Evolutionary conservation across 2,329 filamentous ascomycete species (phyloP).

Genomic region (Pseudogymnoascus sp.): DNA sequence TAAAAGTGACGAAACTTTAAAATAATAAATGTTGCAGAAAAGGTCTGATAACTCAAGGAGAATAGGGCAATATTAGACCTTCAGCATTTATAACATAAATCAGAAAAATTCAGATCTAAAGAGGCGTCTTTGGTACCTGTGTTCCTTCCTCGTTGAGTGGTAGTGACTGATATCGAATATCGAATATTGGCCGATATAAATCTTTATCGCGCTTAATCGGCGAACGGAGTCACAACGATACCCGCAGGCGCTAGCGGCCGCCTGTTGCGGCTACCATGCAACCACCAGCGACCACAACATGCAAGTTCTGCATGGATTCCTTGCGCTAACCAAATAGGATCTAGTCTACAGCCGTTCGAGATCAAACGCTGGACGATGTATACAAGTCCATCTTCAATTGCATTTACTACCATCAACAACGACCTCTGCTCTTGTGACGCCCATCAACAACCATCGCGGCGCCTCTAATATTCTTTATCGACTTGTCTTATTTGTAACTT

Average conservation of each 20-base stretch:
- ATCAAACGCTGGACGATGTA: constrained; percentile 9
- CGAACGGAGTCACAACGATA: constrained; percentile 1
- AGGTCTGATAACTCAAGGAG: neutral
- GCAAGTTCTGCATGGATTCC: neutral
- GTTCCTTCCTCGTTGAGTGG: neutral
- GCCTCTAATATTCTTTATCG: neutral
- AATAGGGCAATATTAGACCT: neutral
- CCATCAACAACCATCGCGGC: constrained; percentile 8
- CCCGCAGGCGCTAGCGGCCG: constrained; percentile 2
- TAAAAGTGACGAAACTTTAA: neutral
- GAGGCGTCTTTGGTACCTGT: neutral
- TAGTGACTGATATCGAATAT: neutral
- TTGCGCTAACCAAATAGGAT: neutral
- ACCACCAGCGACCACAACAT: constrained; percentile 8
- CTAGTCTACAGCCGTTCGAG: constrained; percentile 5
- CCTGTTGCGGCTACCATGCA: constrained; percentile 5
- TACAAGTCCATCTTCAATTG: constrained; percentile 8
- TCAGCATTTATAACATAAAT: neutral
- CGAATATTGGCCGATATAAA: neutral
- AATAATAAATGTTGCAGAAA: neutral
- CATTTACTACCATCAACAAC: neutral
- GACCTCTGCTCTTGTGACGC: neutral
- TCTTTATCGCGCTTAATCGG: constrained; percentile 8
- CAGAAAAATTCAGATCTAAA: neutral
- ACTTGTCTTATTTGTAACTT: neutral